Base-by-base conservation (phyloP, 306 rosid species). In the Prosopis cineraria region DNA sequence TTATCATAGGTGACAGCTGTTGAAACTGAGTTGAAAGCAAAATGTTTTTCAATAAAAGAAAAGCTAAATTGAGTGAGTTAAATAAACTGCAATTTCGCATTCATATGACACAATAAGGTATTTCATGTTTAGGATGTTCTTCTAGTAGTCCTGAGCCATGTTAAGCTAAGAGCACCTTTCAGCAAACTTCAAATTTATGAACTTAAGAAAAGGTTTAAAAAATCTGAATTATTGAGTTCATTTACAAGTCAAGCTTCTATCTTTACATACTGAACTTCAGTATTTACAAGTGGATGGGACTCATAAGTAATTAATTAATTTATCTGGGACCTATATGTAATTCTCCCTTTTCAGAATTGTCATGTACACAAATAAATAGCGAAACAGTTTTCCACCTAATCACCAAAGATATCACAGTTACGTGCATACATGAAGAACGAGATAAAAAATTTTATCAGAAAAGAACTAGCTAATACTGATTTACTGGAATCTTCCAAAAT, bases 1-100 rank as follows among this genome's bases (percentile, higher is more conserved):
- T 87, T 91, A 76, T 96, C 98, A 73, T 93, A 96, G 78, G 94
- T 84, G 74, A 96, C 98, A 33, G 99, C 99, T 2, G 99, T 96
- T 36, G 99, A 91, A 50, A 93, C 99, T 93, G 81, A 60, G 79
- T 73, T 37, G 76, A 70, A 73, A 81, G 79, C 19, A 76, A 19
- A 68, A 31, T 33, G 34, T 3, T 19, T 27, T 24, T 76, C 70
- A 83, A 78, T 53, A 52, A 68, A 82, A 72, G 71, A 65, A 29
- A 77, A 70, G 27, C 25, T 30, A 72, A n/a, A 34, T 3, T 20
- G 47, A 72, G 75, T 30, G 36, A 33, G 68, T 10, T 65, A 34
- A 66, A 31, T 40, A 45, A 83, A 83, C 50, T 19, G 67, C 68
- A 55, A 60, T 29, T 17, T 53, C 29, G 53, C 12, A 24, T 33